phyloP scores from a whole-genome alignment of 495 filamentous ascomycete genomes.

The Xylaria nigripes region DNA sequence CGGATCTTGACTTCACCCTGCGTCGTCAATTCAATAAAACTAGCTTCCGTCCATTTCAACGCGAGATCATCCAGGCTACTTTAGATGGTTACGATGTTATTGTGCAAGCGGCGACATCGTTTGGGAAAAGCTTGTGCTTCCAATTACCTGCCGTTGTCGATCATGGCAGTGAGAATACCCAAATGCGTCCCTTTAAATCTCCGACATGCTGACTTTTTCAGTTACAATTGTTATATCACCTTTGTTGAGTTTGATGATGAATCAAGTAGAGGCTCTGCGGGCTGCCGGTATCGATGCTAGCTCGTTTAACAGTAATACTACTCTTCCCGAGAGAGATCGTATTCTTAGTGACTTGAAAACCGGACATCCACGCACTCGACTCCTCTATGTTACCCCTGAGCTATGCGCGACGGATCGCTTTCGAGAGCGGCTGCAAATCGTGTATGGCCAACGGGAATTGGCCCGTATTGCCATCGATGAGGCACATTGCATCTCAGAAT shows the following conservation, averaged over 20 bases:
- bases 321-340: conserved; percentile 49
- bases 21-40: conserved; percentile 72
- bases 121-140: conserved; percentile 92
- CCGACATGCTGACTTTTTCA: conserved; percentile 21
- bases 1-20: conserved; percentile 79
- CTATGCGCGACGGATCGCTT: conserved; percentile 72
- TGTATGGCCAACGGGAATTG: conserved; percentile 76
- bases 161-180: conserved; percentile 59
- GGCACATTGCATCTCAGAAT: conserved; percentile 95
- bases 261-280: conserved; percentile 78
- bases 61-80: conserved; percentile 76
- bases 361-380: conserved; percentile 72
- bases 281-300: conserved; percentile 68
- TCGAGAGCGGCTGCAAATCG: conserved; percentile 59
- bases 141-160: conserved; percentile 85
- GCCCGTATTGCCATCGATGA: conserved; percentile 85
- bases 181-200: neutral
- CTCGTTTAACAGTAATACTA: conserved; percentile 77
- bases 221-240: conserved; percentile 91
- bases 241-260: conserved; percentile 86
- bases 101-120: conserved; percentile 91
- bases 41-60: conserved; percentile 62
- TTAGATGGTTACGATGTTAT: conserved; percentile 80
- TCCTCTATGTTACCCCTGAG: conserved; percentile 93
- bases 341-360: conserved; percentile 76